A percentile compares a stretch with the other conserved stretches of the same genome.
Conservation (phyloP, 129 eudicot genomes). For the Tanacetum coccineum region DNA sequence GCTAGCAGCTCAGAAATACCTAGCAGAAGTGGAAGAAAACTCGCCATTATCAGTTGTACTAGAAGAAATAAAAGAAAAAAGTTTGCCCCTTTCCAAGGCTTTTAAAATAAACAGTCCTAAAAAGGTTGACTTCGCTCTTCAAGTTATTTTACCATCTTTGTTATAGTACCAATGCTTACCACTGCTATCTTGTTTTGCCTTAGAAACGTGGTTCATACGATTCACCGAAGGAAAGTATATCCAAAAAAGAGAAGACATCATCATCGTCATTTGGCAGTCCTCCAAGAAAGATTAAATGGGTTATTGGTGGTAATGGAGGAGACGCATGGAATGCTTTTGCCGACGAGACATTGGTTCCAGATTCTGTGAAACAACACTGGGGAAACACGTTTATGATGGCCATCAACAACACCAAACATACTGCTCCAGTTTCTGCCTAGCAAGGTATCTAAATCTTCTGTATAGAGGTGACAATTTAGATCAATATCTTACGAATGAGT, state of each 20-base stretch:
- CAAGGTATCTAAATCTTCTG: constrained; percentile 30
- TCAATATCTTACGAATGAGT: not conserved
- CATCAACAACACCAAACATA: constrained; percentile 32
- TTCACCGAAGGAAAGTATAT: constrained; percentile 38
- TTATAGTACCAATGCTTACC: constrained; percentile 1
- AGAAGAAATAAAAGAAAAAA: constrained; percentile 56
- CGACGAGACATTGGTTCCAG: constrained; percentile 47
- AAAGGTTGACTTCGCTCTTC: constrained; percentile 40
- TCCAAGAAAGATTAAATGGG: constrained; percentile 77
- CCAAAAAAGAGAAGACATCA: constrained; percentile 30
- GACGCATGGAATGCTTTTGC: constrained; percentile 72
- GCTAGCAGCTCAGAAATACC: constrained; percentile 50
- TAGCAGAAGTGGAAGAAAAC: constrained; percentile 43
- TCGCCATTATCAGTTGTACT: constrained; percentile 42
- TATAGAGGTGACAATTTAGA: not conserved
- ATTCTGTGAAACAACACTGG: constrained; percentile 79
- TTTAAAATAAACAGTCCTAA: constrained; percentile 43
- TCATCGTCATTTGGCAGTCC: constrained; percentile 29
- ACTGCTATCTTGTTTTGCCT: constrained; percentile 17
- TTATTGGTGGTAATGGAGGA: constrained; percentile 52
- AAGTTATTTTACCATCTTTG: not conserved
- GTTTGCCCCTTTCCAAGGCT: constrained; percentile 47
- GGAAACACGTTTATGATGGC: constrained; percentile 47
- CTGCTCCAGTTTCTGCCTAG: constrained; percentile 25
- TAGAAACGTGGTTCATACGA: constrained; percentile 47